phyloP scores from a whole-genome alignment of 352 stramenopile species.

The Pythium graminicola region DNA sequence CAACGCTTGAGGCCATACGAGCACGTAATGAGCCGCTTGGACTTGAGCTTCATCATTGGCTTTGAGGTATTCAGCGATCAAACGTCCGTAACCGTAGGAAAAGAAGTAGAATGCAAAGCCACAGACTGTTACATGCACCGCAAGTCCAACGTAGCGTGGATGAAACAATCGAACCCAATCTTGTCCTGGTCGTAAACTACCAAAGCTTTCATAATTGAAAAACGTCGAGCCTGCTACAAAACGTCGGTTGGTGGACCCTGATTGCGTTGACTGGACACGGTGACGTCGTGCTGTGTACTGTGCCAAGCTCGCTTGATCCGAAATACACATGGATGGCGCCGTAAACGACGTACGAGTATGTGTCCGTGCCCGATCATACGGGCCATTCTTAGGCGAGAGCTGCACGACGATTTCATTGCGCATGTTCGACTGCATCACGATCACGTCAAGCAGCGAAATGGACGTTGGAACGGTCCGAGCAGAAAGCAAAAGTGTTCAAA shows the following conservation, averaged over 20 bases:
- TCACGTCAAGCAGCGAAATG: background rate
- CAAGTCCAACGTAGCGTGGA: slow-evolving; percentile 17
- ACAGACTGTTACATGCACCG: slow-evolving; percentile 4
- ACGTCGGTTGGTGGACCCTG: slow-evolving; percentile 1
- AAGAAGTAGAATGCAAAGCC: slow-evolving; percentile 21
- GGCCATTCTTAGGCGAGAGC: slow-evolving; percentile 6
- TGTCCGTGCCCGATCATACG: slow-evolving; percentile 3
- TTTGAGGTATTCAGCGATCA: slow-evolving; percentile 21
- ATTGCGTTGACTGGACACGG: slow-evolving; percentile 4
- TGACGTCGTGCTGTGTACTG: background rate
- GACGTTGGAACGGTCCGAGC: too few relatives aligned
- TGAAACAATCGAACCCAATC: slow-evolving; percentile 12
- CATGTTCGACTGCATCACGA: slow-evolving; percentile 1
- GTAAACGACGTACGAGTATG: slow-evolving; percentile 7
- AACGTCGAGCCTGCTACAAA: slow-evolving; percentile 17
- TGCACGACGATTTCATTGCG: slow-evolving; percentile 5
- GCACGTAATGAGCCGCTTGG: slow-evolving; percentile 16
- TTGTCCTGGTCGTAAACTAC: slow-evolving; percentile 14
- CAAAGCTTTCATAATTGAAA: slow-evolving; percentile 28
- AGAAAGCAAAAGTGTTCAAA: too few relatives aligned
- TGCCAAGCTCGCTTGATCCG: slow-evolving; percentile 6
- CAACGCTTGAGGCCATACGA: slow-evolving; percentile 48
- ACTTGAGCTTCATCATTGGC: slow-evolving; percentile 7
- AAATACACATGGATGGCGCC: slow-evolving; percentile 12
- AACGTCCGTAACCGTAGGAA: slow-evolving; percentile 9